These are phyloP conservation scores for Cryptosporidium bovis DNA, from an alignment of 169 alveolate genomes.

Conservation along the genomic window DNA sequence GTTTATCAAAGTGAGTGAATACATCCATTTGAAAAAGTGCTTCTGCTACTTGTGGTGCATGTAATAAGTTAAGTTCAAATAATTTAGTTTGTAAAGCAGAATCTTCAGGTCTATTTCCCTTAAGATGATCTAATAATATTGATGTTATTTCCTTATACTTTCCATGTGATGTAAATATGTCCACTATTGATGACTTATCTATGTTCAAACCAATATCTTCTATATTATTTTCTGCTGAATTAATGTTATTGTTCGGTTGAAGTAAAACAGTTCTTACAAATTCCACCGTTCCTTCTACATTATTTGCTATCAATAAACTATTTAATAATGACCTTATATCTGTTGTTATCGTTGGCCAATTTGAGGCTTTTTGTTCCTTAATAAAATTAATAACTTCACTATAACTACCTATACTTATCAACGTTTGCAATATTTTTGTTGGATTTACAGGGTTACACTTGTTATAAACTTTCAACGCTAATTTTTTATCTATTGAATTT, in stretches of 20 bases:
- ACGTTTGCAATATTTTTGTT: slow-evolving; percentile 92
- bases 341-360: slow-evolving; percentile 73
- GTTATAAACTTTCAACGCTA: slow-evolving; percentile 91
- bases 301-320: slow-evolving; percentile 79
- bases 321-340: slow-evolving; percentile 60
- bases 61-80: slow-evolving; percentile 94
- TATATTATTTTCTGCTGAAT: slow-evolving; percentile 23
- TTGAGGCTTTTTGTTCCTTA: slow-evolving; percentile 34
- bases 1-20: slow-evolving; percentile 96
- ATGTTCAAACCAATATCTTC: slow-evolving; percentile 75
- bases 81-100: slow-evolving; percentile 98
- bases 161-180: slow-evolving; percentile 89
- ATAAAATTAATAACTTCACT: slow-evolving; percentile 87
- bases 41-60: slow-evolving; percentile 96
- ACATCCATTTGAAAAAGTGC: slow-evolving; percentile 94
- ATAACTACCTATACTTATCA: slow-evolving; percentile 93
- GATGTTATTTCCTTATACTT: slow-evolving; percentile 97
- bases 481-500: slow-evolving; percentile 88
- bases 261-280: slow-evolving; percentile 76
- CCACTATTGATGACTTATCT: slow-evolving; percentile 87
- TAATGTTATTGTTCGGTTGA: slow-evolving; percentile 6
- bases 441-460: slow-evolving; percentile 86
- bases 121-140: slow-evolving; percentile 95
- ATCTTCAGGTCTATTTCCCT: slow-evolving; percentile 96
- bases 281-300: slow-evolving; percentile 76